These are phyloP conservation scores for Solanum chilense DNA, from an alignment of 257 asterid genomes.

Conservation along the genomic window DNA sequence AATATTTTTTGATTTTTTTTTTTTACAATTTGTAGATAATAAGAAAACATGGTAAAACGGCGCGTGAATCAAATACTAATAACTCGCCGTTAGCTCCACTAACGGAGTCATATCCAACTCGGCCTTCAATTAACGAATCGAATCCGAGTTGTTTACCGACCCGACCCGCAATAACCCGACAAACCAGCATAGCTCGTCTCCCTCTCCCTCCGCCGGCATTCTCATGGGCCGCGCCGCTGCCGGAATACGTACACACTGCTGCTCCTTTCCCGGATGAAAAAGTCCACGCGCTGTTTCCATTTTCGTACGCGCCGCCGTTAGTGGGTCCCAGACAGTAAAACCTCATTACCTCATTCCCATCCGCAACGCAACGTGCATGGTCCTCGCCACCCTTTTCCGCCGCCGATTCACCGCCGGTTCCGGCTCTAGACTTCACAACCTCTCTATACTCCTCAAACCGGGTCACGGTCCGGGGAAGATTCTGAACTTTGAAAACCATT, in stretches of 20 bases:
- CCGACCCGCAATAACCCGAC: slow-evolving; percentile 93
- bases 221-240: slow-evolving; percentile 75
- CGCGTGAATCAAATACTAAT: slow-evolving; percentile 77
- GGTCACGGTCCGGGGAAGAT: slow-evolving; percentile 43
- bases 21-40: slow-evolving; percentile 75
- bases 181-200: slow-evolving; percentile 74
- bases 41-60: slow-evolving; percentile 79
- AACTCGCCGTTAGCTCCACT: slow-evolving; percentile 61
- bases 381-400: slow-evolving; percentile 30
- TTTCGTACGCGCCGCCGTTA: slow-evolving; percentile 46
- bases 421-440: slow-evolving; percentile 34
- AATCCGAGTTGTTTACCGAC: slow-evolving; percentile 28
- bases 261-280: slow-evolving; percentile 41
- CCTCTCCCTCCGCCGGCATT: slow-evolving; percentile 82
- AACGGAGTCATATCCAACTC: slow-evolving; percentile 66
- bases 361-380: slow-evolving; percentile 84
- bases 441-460: slow-evolving; percentile 93
- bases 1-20: slow-evolving; percentile 1
- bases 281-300: slow-evolving; percentile 48
- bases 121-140: slow-evolving; percentile 23
- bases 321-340: slow-evolving; percentile 67
- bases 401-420: slow-evolving; percentile 6
- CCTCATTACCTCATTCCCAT: slow-evolving; percentile 93
- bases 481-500: slow-evolving; percentile 87
- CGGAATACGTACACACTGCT: slow-evolving; percentile 52